phyloP scores from a whole-genome alignment of 169 alveolate genomes.

The Eimeria mitis region DNA sequence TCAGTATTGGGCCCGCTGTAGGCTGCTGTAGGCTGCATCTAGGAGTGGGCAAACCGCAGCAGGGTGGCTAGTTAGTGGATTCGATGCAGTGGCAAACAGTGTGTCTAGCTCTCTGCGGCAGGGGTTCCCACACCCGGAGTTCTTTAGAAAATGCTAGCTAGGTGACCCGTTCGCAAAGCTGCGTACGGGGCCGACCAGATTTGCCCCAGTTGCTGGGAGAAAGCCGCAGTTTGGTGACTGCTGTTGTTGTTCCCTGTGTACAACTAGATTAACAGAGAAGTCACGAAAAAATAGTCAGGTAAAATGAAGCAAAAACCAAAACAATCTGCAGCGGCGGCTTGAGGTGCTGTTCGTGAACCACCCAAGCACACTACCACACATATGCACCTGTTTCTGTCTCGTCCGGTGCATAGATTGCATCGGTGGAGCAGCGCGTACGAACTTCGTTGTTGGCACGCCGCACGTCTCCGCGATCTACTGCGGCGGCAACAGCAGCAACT shows the following conservation, averaged over 20 bases:
- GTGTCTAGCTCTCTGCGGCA: neutral
- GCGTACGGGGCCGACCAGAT: neutral
- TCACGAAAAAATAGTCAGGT: neutral
- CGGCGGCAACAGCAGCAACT: constrained; percentile 62
- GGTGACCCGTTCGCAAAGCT: neutral
- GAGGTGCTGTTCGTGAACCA: neutral
- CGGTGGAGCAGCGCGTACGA: constrained; percentile 70
- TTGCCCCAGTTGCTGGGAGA: neutral
- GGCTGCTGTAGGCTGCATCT: neutral
- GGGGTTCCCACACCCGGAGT: neutral
- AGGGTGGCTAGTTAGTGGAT: neutral
- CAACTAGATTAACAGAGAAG: neutral
- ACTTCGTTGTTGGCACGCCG: constrained; percentile 58
- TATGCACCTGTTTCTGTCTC: constrained; percentile 79
- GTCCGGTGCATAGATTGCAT: constrained; percentile 71
- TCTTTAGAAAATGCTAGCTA: neutral
- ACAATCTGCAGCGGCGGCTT: neutral
- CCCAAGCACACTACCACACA: constrained; percentile 8
- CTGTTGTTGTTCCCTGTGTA: neutral
- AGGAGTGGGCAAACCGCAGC: neutral
- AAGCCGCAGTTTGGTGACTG: neutral
- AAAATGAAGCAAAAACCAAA: no score
- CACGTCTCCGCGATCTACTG: constrained; percentile 23
- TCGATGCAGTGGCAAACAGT: neutral
- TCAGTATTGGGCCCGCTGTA: neutral